Evolutionary conservation across 1,284 basidiomycete genomes (phyloP), one percentile per base, ranked within the genome.

Genomic region (Apiotrichum porosum): DNA sequence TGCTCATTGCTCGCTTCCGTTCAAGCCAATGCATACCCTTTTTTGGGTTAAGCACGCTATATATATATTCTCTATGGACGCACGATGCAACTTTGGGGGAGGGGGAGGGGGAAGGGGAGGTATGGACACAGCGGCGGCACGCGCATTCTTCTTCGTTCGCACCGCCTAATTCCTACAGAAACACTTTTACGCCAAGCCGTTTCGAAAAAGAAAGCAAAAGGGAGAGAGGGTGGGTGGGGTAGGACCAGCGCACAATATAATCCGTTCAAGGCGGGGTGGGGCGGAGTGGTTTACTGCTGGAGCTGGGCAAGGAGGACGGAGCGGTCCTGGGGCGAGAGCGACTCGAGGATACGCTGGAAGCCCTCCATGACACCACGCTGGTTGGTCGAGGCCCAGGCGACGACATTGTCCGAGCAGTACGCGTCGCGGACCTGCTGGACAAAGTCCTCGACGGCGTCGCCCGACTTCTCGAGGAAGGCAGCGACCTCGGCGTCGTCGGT

Each of bases 311-410:
- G 76, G 42, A 91, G 66, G 1, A 78, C 72, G 15, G 79, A 69
- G 69, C 82, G 83, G 59, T 90, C 87, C 31, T 87, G 85, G 9
- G 83, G 79, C 1, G 82, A 78, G 44, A 92, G 78, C 24, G 79
- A 79, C 45, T 88, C 84, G 37, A 71, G 55, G 42, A 71, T 68
- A 15, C 60, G 52, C 60, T 63, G 64, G 62, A 71, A 65, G 22
- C 68, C 68, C 26, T 60, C 58, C 47, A 69, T 55, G 34, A 71
- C 66, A 46, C 68, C 68, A 21, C 62, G 62, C 54, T 69, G 68
- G 56, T 71, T 71, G 24, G 63, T 61, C 31, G 51, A 51, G 13
- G 63, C 62, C 69, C 69, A 71, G 28, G 58, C 56, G 21, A 67
- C 54, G 45, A 71, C 60, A 37, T 56, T 63, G 38, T 66, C 62